These are phyloP conservation scores for Podospora pseudopauciseta DNA, from an alignment of 495 filamentous ascomycete species.

Conservation along the genomic window DNA sequence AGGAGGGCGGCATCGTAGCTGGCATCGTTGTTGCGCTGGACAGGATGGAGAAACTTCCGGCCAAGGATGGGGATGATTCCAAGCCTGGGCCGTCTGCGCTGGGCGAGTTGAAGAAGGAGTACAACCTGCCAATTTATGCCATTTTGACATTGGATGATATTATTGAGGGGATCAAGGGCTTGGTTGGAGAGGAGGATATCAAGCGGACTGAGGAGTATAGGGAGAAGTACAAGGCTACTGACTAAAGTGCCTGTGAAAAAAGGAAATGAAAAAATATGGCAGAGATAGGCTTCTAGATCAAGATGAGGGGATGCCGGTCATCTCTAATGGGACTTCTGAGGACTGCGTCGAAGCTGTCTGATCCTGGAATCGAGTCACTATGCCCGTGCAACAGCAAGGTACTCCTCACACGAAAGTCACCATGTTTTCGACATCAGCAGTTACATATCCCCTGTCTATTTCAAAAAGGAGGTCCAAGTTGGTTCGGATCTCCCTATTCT, in stretches of 20 bases:
- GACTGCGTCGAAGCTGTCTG: no score
- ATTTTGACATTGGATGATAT: constrained; percentile 72
- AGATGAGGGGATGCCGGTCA: no score
- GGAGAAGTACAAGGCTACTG: constrained; percentile 62
- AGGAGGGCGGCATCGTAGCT: constrained; percentile 74
- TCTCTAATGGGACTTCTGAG: no score
- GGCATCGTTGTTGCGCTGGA: constrained; percentile 88
- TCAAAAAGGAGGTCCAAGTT: no score
- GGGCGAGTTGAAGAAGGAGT: constrained; percentile 72
- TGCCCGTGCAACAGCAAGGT: no score
- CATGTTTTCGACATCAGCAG: no score
- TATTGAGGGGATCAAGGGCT: constrained; percentile 59
- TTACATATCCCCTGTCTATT: no score
- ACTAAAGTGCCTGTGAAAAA: constrained; percentile 35
- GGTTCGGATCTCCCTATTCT: no score
- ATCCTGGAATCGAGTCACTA: no score
- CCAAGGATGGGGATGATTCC: constrained; percentile 51
- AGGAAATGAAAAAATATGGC: not conserved
- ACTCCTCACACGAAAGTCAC: no score
- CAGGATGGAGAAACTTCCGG: constrained; percentile 73
- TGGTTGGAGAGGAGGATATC: constrained; percentile 58
- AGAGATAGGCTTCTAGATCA: no score
- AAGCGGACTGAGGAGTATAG: constrained; percentile 74
- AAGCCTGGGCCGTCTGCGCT: constrained; percentile 63
- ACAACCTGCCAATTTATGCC: constrained; percentile 52